Base-by-base conservation (phyloP, 2,329 filamentous ascomycete genomes). In the Venturia carpophila region DNA sequence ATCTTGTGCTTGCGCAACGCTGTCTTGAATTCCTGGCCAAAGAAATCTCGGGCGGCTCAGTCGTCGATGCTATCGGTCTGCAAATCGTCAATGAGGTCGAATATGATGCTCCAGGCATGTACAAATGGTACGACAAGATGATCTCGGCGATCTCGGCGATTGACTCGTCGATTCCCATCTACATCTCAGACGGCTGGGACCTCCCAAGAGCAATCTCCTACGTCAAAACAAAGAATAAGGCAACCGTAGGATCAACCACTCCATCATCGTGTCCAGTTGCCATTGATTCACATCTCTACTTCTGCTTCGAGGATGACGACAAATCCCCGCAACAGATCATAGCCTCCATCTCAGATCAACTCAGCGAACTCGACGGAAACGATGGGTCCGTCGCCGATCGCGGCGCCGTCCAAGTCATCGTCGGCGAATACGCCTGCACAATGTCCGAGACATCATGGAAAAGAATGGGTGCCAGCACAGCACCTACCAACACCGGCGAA, bases 211-310 rank as follows among this genome's bases (percentile, higher is more conserved):
- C 79, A 2, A 67, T 82, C 30, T 70, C 75, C 10, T 86, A 83
- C 75, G 73, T 71, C 3, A 72, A 76, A 27, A 70, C 70, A 10
- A 79, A 78, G 68, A 80, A 79, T 66, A 68, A 65, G 10, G 69
- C 73, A 10, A 70, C 71, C 27, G 68, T 70, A 41, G 69, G 70
- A 5, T 65, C 24, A 24, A 47, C 17, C 5, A n/a, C 60, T 39
- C 39, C n/a, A 6, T 15, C 70, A n/a, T 67, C 71, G 15, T 79
- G 78, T 62, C 82, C 83, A 0, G 76, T 86, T 9, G 73, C 85
- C 27, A 75, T 86, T 34, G 84, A 86, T 68, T 85, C 83, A 15
- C 84, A 86, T 71, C 78, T 79, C 65, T 86, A 86, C 71, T 86
- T 82, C 76, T 80, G 79, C 47, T 85, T 85, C 70, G 76, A 78